Base-by-base conservation (phyloP, 1,284 basidiomycete genomes). In the Cryptococcus sp. region DNA sequence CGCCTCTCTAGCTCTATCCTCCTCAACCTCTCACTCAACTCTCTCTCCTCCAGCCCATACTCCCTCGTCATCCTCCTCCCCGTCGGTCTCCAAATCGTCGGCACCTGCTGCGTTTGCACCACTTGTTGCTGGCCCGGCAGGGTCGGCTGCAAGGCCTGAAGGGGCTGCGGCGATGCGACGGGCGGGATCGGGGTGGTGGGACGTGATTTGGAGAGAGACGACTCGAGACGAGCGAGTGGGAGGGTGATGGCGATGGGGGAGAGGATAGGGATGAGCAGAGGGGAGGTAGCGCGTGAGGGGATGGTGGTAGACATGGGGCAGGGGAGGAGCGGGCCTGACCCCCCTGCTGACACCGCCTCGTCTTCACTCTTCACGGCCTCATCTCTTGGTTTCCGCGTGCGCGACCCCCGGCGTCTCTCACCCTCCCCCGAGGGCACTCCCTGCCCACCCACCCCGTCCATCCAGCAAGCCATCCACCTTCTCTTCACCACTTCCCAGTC, bases 1-100 rank as follows among this genome's bases (percentile, higher is more conserved):
- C 28, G 28, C 42, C 24, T 40, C 43, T 23, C 45, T 35, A 37
- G n/a, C 23, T 48, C 28, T 36, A 57, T 39, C 45, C 24, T 38
- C 37, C 66, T 56, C 43, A 74, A 53, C 33, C 56, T 61, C 59
- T 71, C 70, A 50, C 69, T 71, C 46, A 74, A 50, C 53, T 71
- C 70, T 21, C 67, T 51, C 49, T 74, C 72, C 20, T 66, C 67
- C 20, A 60, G 18, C 18, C 58, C 56, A 50, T 57, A 39, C 42
- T 57, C 50, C 49, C 64, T 51, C 21, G 47, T 64, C 57, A 59
- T 50, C 47, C 61, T 42, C 40, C 57, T 61, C 28, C 59, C 48
- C 13, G 40, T 38, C 45, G 58, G 58, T 38, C 53, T 55, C 58
- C 58, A 60, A 2, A 56, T 50, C 33, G 48, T 33, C 46, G 54